These are phyloP conservation scores for Monosporascus sp. DNA, from an alignment of 2,329 filamentous ascomycete species.

Conservation along the genomic window DNA sequence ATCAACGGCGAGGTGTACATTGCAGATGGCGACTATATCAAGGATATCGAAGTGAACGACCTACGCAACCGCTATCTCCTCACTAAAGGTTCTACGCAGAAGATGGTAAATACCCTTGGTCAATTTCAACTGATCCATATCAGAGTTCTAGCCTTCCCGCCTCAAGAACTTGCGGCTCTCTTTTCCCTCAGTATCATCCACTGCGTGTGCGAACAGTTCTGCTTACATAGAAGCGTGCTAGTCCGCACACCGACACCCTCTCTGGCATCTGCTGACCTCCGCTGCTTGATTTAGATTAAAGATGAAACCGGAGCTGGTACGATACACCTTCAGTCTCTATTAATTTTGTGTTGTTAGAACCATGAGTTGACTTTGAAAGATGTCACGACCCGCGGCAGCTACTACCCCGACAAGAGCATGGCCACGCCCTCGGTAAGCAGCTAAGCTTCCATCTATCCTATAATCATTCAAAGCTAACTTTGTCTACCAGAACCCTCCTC, in stretches of 20 bases:
- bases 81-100: conserved; percentile 95
- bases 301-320: conserved; percentile 99
- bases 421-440: conserved; percentile 79
- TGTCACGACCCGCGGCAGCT: conserved; percentile 96
- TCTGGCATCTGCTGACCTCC: conserved; percentile 92
- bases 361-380: conserved; percentile 68
- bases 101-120: conserved; percentile 90
- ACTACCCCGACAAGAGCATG: conserved; percentile 97
- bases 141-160: conserved; percentile 32
- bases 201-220: conserved; percentile 55
- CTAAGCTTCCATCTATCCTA: background rate
- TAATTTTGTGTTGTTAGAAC: conserved; percentile 42
- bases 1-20: conserved; percentile 89
- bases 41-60: conserved; percentile 98
- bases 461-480: conserved; percentile 6
- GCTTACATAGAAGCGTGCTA: conserved; percentile 66
- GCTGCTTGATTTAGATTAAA: conserved; percentile 94
- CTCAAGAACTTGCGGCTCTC: conserved; percentile 26
- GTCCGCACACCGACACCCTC: conserved; percentile 57
- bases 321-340: conserved; percentile 52
- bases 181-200: conserved; percentile 29
- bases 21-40: conserved; percentile 95
- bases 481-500: conserved; percentile 70
- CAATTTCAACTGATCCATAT: conserved; percentile 59
- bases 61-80: conserved; percentile 93